Evolutionary conservation across 306 rosid genomes (phyloP), one percentile per base, ranked within the genome.

Genomic region (Mimosa bimucronata): DNA sequence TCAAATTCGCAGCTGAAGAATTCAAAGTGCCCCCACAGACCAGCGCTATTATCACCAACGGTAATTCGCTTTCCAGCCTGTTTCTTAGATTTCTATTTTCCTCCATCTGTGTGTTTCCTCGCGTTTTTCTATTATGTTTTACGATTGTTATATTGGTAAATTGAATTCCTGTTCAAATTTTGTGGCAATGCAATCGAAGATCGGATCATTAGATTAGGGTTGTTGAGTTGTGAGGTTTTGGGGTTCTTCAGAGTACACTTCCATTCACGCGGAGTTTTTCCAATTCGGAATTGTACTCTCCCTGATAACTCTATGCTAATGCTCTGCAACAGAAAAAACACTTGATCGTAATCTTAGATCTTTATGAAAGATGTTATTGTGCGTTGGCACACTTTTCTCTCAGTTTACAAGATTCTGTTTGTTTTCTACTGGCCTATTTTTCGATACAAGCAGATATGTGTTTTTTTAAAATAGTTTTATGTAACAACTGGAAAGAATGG

Each of bases 11-110:
- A 0, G 98, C 98, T 7, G 99, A 95, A 79, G 97, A 95, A 86
- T 95, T 95, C 92, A 95, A 95, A 82, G 99, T 93, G 77, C 99
- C 99, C 71, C 98, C 99, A 13, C 98, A 95, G 66, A 93, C 99
- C 84, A 93, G 99, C 81, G 99, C 98, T 45, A 93, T 95, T 25
- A 95, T 95, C 93, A 93, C 99, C 88, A 91, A 95, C 73, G 99
- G 98, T 93, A 83, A 40, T 50, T 72, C 2, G 3, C 21, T 15
- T 9, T 71, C 21, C 15, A n/a, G 28, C 48, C 18, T 10, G 7
- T 19, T 16, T 37, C 41, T 66, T 14, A 19, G 9, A 66, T 19
- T 45, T 26, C 26, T 14, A 0, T 69, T 25, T 42, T 13, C n/a
- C 13, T 69, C 71, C 3, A n/a, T 66, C 18, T 66, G 30, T 41